These are phyloP conservation scores for Stagonosporopsis tanaceti DNA, from an alignment of 2,329 filamentous ascomycete species.

Conservation along the genomic window DNA sequence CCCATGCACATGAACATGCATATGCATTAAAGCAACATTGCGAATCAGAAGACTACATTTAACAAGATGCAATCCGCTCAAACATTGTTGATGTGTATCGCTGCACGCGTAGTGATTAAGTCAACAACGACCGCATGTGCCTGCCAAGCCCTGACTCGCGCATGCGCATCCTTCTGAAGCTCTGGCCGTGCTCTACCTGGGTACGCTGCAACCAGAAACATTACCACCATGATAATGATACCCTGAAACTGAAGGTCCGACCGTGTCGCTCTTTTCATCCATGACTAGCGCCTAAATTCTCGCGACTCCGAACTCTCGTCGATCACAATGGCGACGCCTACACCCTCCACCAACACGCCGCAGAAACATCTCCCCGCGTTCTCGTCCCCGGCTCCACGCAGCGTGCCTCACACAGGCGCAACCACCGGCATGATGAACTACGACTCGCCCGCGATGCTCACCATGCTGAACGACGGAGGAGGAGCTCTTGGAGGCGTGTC, in stretches of 20 bases:
- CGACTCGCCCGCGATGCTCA: constrained; percentile 54
- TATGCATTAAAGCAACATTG: background rate
- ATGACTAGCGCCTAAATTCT: constrained; percentile 3
- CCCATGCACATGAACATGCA: background rate
- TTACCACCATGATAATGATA: constrained; percentile 16
- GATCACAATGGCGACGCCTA: constrained; percentile 47
- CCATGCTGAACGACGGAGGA: constrained; percentile 50
- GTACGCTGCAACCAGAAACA: constrained; percentile 4
- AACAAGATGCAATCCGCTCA: background rate
- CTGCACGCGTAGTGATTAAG: background rate
- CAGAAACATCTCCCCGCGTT: constrained; percentile 49
- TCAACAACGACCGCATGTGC: constrained; percentile 1
- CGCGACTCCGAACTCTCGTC: background rate
- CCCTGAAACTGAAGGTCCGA: constrained; percentile 7
- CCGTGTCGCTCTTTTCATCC: background rate
- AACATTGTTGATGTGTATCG: background rate
- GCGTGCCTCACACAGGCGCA: constrained; percentile 49
- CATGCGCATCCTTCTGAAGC: constrained; percentile 15
- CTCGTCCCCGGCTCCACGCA: constrained; percentile 54
- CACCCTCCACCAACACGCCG: constrained; percentile 48
- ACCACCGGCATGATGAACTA: constrained; percentile 49
- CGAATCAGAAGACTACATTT: background rate
- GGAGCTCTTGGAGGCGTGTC: constrained; percentile 50
- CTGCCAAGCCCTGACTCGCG: constrained; percentile 39
- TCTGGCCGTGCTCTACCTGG: constrained; percentile 5